Conservation (phyloP, 257 asterid genomes). For the Nicotiana undulata region DNA sequence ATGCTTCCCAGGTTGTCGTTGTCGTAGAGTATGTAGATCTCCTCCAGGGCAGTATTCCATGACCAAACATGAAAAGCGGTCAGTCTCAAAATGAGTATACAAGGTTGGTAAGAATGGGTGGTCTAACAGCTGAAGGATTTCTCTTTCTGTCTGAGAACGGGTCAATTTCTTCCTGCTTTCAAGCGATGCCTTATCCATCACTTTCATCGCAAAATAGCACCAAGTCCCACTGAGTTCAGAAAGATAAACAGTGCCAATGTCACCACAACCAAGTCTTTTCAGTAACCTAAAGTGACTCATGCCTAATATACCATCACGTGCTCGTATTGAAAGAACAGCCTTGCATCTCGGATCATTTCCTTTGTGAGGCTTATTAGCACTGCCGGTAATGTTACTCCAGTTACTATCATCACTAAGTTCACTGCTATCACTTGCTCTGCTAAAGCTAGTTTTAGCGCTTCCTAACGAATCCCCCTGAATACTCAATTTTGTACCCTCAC, state of each 20-base stretch:
- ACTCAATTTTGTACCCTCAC: constrained; percentile 25
- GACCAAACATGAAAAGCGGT: constrained; percentile 44
- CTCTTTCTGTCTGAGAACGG: constrained; percentile 42
- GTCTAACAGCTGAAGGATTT: constrained; percentile 52
- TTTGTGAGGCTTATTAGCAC: constrained; percentile 51
- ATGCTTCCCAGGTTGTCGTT: constrained; percentile 48
- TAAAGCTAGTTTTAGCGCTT: constrained; percentile 43
- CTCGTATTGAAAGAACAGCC: constrained; percentile 39
- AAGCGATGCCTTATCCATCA: constrained; percentile 51
- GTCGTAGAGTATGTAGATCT: constrained; percentile 45
- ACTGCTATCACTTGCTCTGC: constrained; percentile 49
- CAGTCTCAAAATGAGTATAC: constrained; percentile 49
- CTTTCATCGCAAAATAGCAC: constrained; percentile 49
- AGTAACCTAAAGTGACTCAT: constrained; percentile 49
- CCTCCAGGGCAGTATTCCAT: constrained; percentile 63
- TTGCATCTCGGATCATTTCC: constrained; percentile 62
- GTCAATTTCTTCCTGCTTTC: constrained; percentile 42
- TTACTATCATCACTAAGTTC: constrained; percentile 54
- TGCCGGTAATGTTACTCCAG: constrained; percentile 51
- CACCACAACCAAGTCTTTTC: constrained; percentile 50
- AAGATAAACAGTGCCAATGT: constrained; percentile 55
- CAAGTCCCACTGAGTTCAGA: constrained; percentile 44
- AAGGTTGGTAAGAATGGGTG: constrained; percentile 55
- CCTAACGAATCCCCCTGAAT: constrained; percentile 39
- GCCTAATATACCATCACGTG: constrained; percentile 48